A percentile compares a stretch with the other conserved stretches of the same genome.
These are phyloP conservation scores for Ogataea ganodermae DNA, from an alignment of 805 yeast species.

Conservation along the genomic window DNA sequence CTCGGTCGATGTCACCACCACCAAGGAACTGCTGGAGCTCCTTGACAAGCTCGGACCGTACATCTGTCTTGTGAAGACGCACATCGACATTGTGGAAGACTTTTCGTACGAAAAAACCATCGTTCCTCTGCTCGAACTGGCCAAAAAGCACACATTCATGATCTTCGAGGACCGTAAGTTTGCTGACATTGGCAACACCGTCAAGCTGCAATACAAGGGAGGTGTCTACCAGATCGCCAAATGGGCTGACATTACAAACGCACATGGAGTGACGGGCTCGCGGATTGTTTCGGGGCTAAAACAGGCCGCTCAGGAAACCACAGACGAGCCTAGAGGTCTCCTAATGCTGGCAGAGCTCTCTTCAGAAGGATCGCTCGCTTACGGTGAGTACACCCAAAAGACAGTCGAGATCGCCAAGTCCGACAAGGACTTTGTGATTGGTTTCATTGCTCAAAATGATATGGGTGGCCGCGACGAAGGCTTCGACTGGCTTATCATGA, in stretches of 20 bases:
- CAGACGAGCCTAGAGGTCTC: constrained; percentile 80
- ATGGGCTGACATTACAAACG: constrained; percentile 98
- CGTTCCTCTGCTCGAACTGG: constrained; percentile 66
- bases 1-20: constrained; percentile 84
- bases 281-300: constrained; percentile 90
- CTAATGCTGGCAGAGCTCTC: constrained; percentile 95
- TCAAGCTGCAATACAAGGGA: constrained; percentile 87
- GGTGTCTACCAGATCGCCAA: constrained; percentile 87
- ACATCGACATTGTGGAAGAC: constrained; percentile 89
- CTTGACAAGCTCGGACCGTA: constrained; percentile 86
- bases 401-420: constrained; percentile 85
- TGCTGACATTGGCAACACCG: constrained; percentile 98
- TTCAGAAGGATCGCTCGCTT: constrained; percentile 90
- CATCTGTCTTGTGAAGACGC: constrained; percentile 91
- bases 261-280: constrained; percentile 95
- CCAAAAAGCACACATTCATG: constrained; percentile 82
- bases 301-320: constrained; percentile 73
- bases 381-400: constrained; percentile 83
- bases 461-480: constrained; percentile 85
- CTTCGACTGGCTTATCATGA: constrained; percentile 94
- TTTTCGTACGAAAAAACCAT: constrained; percentile 81
- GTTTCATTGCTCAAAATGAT: constrained; percentile 90
- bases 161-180: constrained; percentile 97
- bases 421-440: constrained; percentile 89
- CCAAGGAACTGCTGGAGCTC: constrained; percentile 69